Evolutionary conservation across 2,329 filamentous ascomycete genomes (phyloP), one percentile per base, ranked within the genome.

Genomic region (Purpureocillium takamizusanense): DNA sequence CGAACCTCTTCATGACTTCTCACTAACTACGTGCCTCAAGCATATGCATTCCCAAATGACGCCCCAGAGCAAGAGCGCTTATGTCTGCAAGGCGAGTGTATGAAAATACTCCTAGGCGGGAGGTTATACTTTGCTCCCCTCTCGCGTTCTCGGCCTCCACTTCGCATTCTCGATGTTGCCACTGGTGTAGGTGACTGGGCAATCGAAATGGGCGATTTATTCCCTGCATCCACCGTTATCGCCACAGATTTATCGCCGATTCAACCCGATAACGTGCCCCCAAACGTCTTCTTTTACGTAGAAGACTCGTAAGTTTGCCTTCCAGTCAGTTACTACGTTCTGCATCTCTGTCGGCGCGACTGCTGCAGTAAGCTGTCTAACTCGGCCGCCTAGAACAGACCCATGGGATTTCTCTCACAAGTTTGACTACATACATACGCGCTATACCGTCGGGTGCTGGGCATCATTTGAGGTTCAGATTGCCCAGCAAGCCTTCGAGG

Each of bases 251-350:
- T 61, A 7, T 56, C 56, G 16, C 59, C 61, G 1, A 63, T 63
- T 31, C 59, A 63, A 44, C 58, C 59, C 4, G 49, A 52, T 7
- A 56, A 55, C 51, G 62, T 76, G 4, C 74, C 73, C 15, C 65
- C 69, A 11, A 76, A 76, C 44, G 61, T 74, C 31, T 60, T 59
- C 8, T 77, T 76, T 50, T 53, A 74, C 28, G 63, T 78, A 6
- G 73, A 77, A 46, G 72, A 78, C 48, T 61, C 66, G 21, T 70
- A 7, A 25, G 21, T 25, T 25, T 25, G 21, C 21, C 21, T 25
- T 25, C 21, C 21, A 25, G 21, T 25, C 21, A 5, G 10, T n/a
- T 10, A 25, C 21, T 10, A 25, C 21, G 21, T 10, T 10, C 6
- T 25, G 21, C n/a, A n/a, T n/a, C n/a, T n/a, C n/a, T 25, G 6